Conservation (phyloP, 2,329 filamentous ascomycete species). For the Cytospora mali region DNA sequence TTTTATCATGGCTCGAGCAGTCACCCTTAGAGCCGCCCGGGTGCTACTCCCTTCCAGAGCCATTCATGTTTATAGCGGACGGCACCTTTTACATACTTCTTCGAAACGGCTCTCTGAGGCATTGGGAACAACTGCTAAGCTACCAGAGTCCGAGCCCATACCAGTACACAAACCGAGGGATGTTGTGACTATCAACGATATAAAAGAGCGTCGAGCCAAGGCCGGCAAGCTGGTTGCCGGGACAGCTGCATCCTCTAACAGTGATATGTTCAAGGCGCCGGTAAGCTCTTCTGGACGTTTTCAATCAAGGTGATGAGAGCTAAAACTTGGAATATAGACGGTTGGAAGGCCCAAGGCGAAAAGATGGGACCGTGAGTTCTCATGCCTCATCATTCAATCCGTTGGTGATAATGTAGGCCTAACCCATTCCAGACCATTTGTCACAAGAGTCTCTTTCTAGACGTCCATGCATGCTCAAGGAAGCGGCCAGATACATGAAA, state of each 20-base stretch:
- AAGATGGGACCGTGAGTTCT: slow-evolving; percentile 77
- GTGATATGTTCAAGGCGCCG: slow-evolving; percentile 80
- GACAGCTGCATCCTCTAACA: slow-evolving; percentile 75
- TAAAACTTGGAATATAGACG: slow-evolving; percentile 31
- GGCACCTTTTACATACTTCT: slow-evolving; percentile 22
- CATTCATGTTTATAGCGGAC: slow-evolving; percentile 6
- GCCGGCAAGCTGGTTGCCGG: slow-evolving; percentile 73
- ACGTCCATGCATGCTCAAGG: slow-evolving; percentile 75
- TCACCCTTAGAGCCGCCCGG: slow-evolving; percentile 19
- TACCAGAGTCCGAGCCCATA: slow-evolving; percentile 33
- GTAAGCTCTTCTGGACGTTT: slow-evolving; percentile 45
- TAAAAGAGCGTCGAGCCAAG: slow-evolving; percentile 69
- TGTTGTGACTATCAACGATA: slow-evolving; percentile 63
- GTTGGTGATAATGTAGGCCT: slow-evolving; percentile 1
- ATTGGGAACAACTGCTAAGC: slow-evolving; percentile 29
- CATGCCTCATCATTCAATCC: background rate
- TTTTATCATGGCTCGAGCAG: slow-evolving; percentile 20
- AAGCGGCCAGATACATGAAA: slow-evolving; percentile 76
- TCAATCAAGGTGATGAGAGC: background rate
- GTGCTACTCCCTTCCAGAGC: slow-evolving; percentile 14
- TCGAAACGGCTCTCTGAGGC: slow-evolving; percentile 20
- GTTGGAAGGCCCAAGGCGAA: slow-evolving; percentile 73
- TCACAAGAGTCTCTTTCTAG: slow-evolving; percentile 63
- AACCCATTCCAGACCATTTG: slow-evolving; percentile 51
- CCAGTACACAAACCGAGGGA: slow-evolving; percentile 16